phyloP scores from a whole-genome alignment of 2,329 filamentous ascomycete genomes.

The Chalaropsis thielavioides region DNA sequence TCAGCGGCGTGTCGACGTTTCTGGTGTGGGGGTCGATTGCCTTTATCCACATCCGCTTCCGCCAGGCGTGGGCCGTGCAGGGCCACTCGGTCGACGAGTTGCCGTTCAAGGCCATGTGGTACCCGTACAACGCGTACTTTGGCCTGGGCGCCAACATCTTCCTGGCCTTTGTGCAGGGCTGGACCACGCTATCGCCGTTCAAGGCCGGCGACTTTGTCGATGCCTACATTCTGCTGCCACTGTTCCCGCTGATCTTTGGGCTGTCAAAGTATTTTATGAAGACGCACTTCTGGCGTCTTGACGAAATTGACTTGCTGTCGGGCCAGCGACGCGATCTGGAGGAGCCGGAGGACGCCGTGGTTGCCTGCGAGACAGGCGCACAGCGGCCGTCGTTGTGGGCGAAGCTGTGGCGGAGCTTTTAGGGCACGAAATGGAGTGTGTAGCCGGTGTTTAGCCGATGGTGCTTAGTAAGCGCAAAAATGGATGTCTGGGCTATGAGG shows the following conservation, averaged over 20 bases:
- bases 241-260: constrained; percentile 44
- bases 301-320: constrained; percentile 42
- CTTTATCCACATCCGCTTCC: constrained; percentile 58
- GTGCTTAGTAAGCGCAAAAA: too few relatives aligned
- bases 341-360: constrained; percentile 26
- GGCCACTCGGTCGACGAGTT: constrained; percentile 39
- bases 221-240: constrained; percentile 45
- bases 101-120: constrained; percentile 40
- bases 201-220: constrained; percentile 45
- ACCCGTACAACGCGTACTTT: constrained; percentile 46
- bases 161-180: constrained; percentile 46
- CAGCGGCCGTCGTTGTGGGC: constrained; percentile 29
- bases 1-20: constrained; percentile 56
- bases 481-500: too few relatives aligned
- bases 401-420: constrained; percentile 31
- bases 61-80: constrained; percentile 45
- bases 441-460: too few relatives aligned
- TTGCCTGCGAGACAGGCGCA: constrained; percentile 19
- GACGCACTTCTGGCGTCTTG: constrained; percentile 35
- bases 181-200: constrained; percentile 45
- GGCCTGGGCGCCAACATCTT: constrained; percentile 44
- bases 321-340: constrained; percentile 43
- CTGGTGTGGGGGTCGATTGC: constrained; percentile 58
- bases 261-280: constrained; percentile 40
- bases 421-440: too few relatives aligned